Evolutionary conservation across 2,329 filamentous ascomycete genomes (phyloP).

Genomic region (Fusarium temperatum): DNA sequence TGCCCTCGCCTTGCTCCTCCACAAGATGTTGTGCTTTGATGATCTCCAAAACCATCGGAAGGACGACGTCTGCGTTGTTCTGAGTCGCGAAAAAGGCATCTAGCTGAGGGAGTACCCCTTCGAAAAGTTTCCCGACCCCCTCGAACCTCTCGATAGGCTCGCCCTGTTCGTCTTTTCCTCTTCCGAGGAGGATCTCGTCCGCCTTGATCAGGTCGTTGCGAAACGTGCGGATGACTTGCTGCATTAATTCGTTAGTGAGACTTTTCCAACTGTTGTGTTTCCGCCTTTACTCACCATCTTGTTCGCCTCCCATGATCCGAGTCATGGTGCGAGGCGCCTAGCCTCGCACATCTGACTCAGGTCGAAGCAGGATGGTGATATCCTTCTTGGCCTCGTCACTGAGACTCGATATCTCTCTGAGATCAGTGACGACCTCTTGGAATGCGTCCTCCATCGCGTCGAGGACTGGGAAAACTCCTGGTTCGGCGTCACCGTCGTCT

Average conservation of each 20-base stretch:
- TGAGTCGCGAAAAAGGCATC: not conserved
- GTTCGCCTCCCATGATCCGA: not conserved
- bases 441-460: not conserved
- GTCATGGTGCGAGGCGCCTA: not conserved
- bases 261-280: not conserved
- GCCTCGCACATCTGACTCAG: not conserved
- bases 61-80: fast-evolving
- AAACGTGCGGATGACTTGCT: not conserved
- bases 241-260: not conserved
- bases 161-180: not conserved
- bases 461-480: not conserved
- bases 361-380: not conserved
- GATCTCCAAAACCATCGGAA: not conserved
- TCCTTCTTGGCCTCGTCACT: fast-evolving
- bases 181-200: not conserved
- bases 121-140: not conserved
- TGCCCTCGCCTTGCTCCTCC: not conserved
- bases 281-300: not conserved
- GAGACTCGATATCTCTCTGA: not conserved
- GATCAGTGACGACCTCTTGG: not conserved
- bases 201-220: not conserved
- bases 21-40: not conserved
- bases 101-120: not conserved
- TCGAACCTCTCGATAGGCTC: not conserved
- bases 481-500: not conserved